Evolutionary conservation across 2,329 filamentous ascomycete species (phyloP), one percentile per base, ranked within the genome.

Genomic region (Xylariaceae sp.): DNA sequence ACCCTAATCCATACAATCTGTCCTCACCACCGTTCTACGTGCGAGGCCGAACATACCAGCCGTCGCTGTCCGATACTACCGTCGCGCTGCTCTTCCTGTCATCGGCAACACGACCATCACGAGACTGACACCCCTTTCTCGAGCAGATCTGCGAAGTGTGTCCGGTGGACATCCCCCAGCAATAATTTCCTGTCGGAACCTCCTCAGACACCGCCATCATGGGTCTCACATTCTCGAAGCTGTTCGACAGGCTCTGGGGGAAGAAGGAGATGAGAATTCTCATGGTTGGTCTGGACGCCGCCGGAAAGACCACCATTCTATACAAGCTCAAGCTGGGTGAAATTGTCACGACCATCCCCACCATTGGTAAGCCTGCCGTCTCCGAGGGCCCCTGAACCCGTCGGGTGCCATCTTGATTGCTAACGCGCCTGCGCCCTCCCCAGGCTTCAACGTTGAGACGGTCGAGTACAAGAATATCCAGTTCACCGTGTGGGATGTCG

Each of bases 261-360:
- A 94, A 94, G 83, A 96, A 96, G 82, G 92, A 98, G 80, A 98
- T 98, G 92, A 82, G 92, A 76, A 95, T 98, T 73, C 69, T 98
- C 68, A 98, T 98, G 92, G 89, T 98, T 56, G 92, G 92, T 78
- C 81, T 98, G 58, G 92, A 98, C 68, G 92, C 92, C 58, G 92
- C 92, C 65, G 92, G 92, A 83, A 98, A 98, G 80, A 98, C 92
- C 60, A 98, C 92, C 56, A 98, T 98, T 61, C 81, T 98, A 54
- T 98, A 98, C 76, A 98, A 98, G 79, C 81, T 98, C 66, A 98
- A 98, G 80, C 85, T 98, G 60, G 90, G 92, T 70, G 84, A 95
- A 75, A 92, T 94, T 63, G 92, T 96, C 64, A 96, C 92, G 60
- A 98, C 92, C 52, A 98, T 98, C 59, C 92, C 92, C 52, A 98